Evolutionary conservation across 129 eudicot genomes (phyloP), one percentile per base, ranked within the genome.

Genomic region (Logfia minima): DNA sequence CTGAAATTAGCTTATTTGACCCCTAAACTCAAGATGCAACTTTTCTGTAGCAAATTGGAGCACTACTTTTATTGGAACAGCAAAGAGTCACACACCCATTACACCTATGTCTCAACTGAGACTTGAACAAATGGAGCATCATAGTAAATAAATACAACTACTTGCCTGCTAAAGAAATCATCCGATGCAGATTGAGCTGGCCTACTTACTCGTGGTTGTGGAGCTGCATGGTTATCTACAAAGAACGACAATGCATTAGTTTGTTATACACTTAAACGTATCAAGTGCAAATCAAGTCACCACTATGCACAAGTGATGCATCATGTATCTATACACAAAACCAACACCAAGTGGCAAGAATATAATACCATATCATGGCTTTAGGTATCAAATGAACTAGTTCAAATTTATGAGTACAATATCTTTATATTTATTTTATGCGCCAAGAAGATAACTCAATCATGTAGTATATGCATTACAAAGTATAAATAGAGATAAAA

Each of bases 161-260:
- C 88, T 87, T 91, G 82, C 99, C 91, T 91, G 85, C 84, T 88
- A 28, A 95, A 60, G 82, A 95, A 95, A 79, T 91, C 96, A 11
- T 95, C 92, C 16, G 93, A 88, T 22, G 76, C 72, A 60, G 90
- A 72, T 63, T 72, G 88, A 78, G 84, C 72, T 17, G 99, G 94
- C 83, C 85, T 87, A 45, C 79, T 93, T 66, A 96, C 68, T 52
- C 87, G 96, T 65, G 82, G 90, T 70, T 86, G 96, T 39, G 92
- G 93, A 28, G 73, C 45, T 52, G 83, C 87, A 37, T 75, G 89
- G 32, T 81, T 87, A 85, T 89, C 99, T 90, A 75, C 65, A 74
- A 77, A 74, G 70, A 76, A 76, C 63, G 34, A 71, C 4, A 77
- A 55, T 18, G 22, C 64, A 75, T 77, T 67, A 83, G 21, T 61